These are phyloP conservation scores for Hypoxylon sp. DNA, from an alignment of 2,329 filamentous ascomycete genomes.

Conservation along the genomic window DNA sequence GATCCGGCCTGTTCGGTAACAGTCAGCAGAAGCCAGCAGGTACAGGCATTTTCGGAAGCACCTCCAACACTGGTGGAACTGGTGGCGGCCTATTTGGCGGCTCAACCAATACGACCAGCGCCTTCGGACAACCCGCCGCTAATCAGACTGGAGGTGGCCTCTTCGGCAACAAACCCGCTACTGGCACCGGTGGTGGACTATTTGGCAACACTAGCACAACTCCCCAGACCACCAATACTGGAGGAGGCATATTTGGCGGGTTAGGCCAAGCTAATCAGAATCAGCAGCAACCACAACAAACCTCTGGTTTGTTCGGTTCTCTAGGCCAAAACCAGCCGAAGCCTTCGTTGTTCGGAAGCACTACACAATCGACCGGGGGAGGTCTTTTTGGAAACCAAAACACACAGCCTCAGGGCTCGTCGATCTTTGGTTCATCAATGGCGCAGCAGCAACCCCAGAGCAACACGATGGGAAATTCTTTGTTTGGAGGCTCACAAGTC, in stretches of 20 bases:
- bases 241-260: conserved; percentile 67
- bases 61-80: conserved; percentile 50
- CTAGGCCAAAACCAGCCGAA: conserved; percentile 68
- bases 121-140: conserved; percentile 52
- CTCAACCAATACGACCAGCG: conserved; percentile 50
- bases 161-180: conserved; percentile 60
- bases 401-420: conserved; percentile 61
- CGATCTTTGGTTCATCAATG: conserved; percentile 63
- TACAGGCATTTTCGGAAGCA: conserved; percentile 59
- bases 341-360: conserved; percentile 68
- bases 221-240: conserved; percentile 55
- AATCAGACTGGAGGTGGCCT: conserved; percentile 59
- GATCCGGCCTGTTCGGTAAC: conserved; percentile 57
- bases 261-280: conserved; percentile 57
- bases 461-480: conserved; percentile 64
- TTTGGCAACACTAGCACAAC: conserved; percentile 60
- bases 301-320: conserved; percentile 64
- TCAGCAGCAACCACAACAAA: conserved; percentile 57
- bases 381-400: conserved; percentile 69
- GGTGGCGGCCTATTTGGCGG: conserved; percentile 63
- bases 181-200: conserved; percentile 55
- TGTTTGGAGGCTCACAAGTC: conserved; percentile 71
- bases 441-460: conserved; percentile 66
- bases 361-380: conserved; percentile 60
- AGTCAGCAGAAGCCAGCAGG: conserved; percentile 56